These are phyloP conservation scores for Naganishia liquefaciens DNA, from an alignment of 1,284 basidiomycete genomes.

Conservation along the genomic window DNA sequence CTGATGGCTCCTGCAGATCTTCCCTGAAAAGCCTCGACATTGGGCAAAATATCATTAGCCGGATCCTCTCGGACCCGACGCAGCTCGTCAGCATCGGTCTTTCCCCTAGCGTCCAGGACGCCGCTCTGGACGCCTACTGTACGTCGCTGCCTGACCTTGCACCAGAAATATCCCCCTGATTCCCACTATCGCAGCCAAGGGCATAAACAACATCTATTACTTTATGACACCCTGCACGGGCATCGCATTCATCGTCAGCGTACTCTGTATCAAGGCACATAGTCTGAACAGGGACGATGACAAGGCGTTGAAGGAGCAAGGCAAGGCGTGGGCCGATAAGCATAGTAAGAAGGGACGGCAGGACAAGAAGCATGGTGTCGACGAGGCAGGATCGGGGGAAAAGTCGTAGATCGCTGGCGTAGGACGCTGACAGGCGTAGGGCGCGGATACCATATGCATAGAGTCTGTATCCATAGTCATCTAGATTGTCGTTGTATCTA, in stretches of 20 bases:
- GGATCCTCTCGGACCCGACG: constrained; percentile 44
- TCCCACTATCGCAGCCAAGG: constrained; percentile 40
- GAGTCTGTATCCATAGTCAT: too few relatives aligned
- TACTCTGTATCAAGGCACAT: constrained; percentile 46
- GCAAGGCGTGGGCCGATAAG: constrained; percentile 47
- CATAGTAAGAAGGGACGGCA: constrained; percentile 37
- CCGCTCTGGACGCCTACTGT: constrained; percentile 45
- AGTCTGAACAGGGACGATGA: constrained; percentile 47
- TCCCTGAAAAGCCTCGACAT: constrained; percentile 9
- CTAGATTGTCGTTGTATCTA: not conserved
- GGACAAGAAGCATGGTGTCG: constrained; percentile 7
- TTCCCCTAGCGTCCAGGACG: constrained; percentile 30
- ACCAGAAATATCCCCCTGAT: not conserved
- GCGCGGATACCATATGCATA: not conserved
- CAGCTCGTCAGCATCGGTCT: constrained; percentile 36
- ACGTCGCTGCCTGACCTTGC: constrained; percentile 16
- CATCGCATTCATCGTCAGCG: constrained; percentile 42
- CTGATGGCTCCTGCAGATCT: constrained; percentile 9
- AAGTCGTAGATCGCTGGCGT: too few relatives aligned
- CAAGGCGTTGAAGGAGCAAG: constrained; percentile 45
- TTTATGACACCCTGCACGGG: constrained; percentile 45
- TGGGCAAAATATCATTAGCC: constrained; percentile 6
- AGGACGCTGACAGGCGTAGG: too few relatives aligned
- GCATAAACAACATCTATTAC: constrained; percentile 46
- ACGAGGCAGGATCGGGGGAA: not conserved